Evolutionary conservation across 2,329 filamentous ascomycete genomes (phyloP).

Genomic region (Neobulgaria alba): DNA sequence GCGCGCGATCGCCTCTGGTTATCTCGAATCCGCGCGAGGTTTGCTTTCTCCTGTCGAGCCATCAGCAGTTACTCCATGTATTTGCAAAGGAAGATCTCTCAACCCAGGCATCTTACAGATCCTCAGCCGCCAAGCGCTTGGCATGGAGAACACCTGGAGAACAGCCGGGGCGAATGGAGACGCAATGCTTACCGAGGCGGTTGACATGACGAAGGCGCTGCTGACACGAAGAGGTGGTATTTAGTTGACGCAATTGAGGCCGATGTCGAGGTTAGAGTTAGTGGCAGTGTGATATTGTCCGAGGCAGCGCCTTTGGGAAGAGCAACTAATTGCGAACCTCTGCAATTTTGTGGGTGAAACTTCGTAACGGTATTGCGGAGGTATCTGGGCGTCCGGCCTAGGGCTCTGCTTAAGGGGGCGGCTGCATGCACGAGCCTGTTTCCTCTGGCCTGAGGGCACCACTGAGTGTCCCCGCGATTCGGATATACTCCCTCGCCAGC

Average conservation of each 20-base stretch:
- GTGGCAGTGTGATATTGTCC: no score
- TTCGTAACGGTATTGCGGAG: no score
- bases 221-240: not conserved
- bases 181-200: not conserved
- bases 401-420: no score
- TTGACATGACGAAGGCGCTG: not conserved
- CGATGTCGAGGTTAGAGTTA: no score
- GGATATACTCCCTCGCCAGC: no score
- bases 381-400: no score
- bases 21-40: conserved; percentile 56
- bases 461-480: no score
- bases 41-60: conserved; percentile 24
- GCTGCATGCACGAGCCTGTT: no score
- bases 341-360: no score
- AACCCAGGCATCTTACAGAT: not conserved
- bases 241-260: not conserved
- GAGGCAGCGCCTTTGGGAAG: no score
- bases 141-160: not conserved
- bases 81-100: not conserved
- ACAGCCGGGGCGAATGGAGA: conserved; percentile 6
- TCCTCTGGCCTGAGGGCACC: no score
- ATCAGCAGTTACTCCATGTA: conserved; percentile 1
- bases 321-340: no score
- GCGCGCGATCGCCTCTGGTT: conserved; percentile 72
- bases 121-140: not conserved